These are phyloP conservation scores for Geum urbanum DNA, from an alignment of 306 rosid species.

Conservation along the genomic window DNA sequence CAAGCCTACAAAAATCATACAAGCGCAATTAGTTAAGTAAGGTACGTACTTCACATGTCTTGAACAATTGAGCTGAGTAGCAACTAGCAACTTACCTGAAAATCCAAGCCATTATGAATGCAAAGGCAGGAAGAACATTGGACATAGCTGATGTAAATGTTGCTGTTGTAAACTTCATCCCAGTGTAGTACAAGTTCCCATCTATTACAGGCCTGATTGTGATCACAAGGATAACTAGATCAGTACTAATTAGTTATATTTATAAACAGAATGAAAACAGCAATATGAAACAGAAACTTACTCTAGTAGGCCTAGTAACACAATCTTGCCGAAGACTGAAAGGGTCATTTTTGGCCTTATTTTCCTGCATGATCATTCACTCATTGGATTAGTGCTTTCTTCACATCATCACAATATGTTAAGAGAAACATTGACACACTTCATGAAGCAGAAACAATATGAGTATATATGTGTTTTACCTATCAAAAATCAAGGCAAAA, in stretches of 20 bases:
- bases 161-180: conserved; percentile 55
- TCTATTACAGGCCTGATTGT: conserved; percentile 48
- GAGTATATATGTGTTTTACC: conserved; percentile 17
- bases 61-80: background rate
- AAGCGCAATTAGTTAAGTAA: background rate
- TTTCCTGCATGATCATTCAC: conserved; percentile 32
- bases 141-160: conserved; percentile 45
- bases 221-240: background rate
- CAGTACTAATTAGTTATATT: background rate
- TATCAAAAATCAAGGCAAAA: conserved; percentile 45
- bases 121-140: conserved; percentile 56
- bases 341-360: conserved; percentile 47
- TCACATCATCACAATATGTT: background rate
- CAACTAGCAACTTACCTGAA: conserved; percentile 3
- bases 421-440: background rate
- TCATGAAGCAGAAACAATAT: background rate
- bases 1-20: conserved; percentile 33
- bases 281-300: background rate
- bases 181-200: conserved; percentile 49
- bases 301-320: conserved; percentile 40
- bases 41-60: no score
- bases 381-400: conserved; percentile 3
- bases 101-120: conserved; percentile 58
- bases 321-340: conserved; percentile 31
- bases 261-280: background rate